Percentiles rank a stretch among this genome's conserved stretches.
These are phyloP conservation scores for Isatis lusitanica DNA, from an alignment of 441 rosid genomes.

Conservation along the genomic window DNA sequence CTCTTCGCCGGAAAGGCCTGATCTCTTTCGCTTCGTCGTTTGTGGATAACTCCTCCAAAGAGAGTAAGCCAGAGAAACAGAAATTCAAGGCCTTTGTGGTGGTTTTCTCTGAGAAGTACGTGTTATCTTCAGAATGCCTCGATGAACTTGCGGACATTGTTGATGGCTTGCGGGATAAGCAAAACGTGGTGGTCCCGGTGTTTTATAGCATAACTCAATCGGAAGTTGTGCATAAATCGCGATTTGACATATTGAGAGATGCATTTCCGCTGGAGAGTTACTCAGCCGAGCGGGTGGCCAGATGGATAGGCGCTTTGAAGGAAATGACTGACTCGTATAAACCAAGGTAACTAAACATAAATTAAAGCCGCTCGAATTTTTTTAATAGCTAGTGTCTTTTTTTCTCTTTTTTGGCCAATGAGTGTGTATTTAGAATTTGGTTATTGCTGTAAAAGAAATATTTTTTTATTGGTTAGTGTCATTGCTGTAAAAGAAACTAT, in stretches of 20 bases:
- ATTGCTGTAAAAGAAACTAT: too few species aligned
- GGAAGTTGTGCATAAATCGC: background rate
- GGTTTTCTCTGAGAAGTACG: constrained; percentile 3
- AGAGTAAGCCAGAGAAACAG: background rate
- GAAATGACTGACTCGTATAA: background rate
- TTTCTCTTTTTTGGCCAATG: too few species aligned
- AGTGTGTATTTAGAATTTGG: too few species aligned
- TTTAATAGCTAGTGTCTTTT: too few species aligned
- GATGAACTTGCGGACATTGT: constrained; percentile 3
- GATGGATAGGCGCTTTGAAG: background rate
- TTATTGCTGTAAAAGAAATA: too few species aligned
- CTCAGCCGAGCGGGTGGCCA: background rate
- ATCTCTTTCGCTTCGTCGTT: background rate
- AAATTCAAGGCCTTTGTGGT: constrained; percentile 1
- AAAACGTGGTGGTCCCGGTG: background rate
- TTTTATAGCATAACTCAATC: background rate
- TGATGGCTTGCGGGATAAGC: background rate
- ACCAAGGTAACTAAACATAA: background rate
- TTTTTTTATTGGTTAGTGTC: too few species aligned
- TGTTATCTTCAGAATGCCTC: constrained; percentile 3
- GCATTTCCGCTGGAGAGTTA: background rate
- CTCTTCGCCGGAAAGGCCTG: constrained; percentile 6
- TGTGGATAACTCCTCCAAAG: background rate
- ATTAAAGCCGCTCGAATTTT: too few species aligned
- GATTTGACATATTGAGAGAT: background rate